Evolutionary conservation across 139 green algal species (phyloP).

Genomic region (Closterium sp.): DNA sequence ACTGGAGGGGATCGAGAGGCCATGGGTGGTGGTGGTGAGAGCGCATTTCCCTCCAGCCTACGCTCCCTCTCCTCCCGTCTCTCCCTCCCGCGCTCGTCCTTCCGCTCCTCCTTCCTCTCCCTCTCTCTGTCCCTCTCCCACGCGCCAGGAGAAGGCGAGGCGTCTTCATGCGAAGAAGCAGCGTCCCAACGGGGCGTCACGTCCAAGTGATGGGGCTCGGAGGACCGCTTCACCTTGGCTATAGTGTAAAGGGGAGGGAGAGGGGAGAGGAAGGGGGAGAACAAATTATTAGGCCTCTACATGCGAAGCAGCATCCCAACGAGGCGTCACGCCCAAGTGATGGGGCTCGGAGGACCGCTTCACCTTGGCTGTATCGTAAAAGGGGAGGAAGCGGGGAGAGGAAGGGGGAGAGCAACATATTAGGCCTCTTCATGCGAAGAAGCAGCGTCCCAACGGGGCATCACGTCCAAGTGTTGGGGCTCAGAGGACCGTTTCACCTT

Average conservation of each 20-base stretch:
- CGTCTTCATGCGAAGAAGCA: neutral
- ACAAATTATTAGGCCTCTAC: too few relatives aligned
- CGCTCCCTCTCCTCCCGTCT: neutral
- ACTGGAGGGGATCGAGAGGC: neutral
- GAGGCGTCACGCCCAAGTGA: neutral
- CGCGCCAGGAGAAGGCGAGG: neutral
- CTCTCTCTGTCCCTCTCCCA: neutral
- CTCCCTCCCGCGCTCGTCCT: neutral
- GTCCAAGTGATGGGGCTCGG: neutral
- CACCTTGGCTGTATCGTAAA: neutral
- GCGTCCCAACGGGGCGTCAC: neutral
- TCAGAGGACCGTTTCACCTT: neutral
- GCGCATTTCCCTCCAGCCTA: neutral
- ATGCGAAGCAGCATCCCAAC: neutral
- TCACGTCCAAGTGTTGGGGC: neutral
- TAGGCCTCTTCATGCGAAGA: neutral
- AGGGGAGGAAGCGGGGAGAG: neutral
- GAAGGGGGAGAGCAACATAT: too few relatives aligned
- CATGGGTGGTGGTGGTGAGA: neutral
- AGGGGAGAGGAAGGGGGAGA: too few relatives aligned
- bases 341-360: neutral
- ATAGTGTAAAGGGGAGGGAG: neutral
- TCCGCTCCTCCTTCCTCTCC: neutral
- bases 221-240: neutral
- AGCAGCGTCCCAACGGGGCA: neutral